Evolutionary conservation across 2,329 filamentous ascomycete genomes (phyloP), one percentile per base, ranked within the genome.

Genomic region (Fusarium sp.): DNA sequence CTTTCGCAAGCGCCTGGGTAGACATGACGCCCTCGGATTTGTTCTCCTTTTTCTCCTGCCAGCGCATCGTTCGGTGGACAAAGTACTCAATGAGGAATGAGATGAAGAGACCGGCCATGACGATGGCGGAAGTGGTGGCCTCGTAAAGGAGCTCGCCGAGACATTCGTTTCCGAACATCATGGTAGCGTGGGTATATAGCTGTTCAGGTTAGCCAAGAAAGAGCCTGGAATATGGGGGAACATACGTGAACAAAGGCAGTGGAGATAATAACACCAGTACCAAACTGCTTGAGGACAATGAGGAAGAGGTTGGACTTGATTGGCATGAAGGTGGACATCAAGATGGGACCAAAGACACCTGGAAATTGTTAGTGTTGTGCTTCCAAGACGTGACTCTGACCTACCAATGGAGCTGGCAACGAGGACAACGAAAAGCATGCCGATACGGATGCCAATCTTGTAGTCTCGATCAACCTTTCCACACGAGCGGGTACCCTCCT

Each of bases 161-260:
- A 76, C 93, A 95, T 52, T 90, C 84, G 73, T 93, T 94, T 10
- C 80, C 84, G 73, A 95, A 94, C 91, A 94, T 94, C 45, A 95
- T 86, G 9, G 85, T 82, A 0, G 93, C 92, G 69, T 95, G 93
- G 0, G 92, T 94, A 78, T 91, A 91, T 7, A 95, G 87, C 90
- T 94, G 9, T 11, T 3, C 9, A 1, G 1, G 25, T 76, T 11
- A 77, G 63, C 1, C 1, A 6, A 4, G 3, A 9, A 2, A n/a
- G 4, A 7, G 17, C 2, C 2, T 3, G 6, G 1, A 0, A 11
- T 5, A 6, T 15, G 8, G 14, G 15, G n/a, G 14, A 17, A 33
- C 57, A 86, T 78, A 91, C 89, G 75, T 93, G 91, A 17, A 94
- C 85, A 73, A 94, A 92, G 0, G 91, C 92, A 0, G 92, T 94